Evolutionary conservation across 2,329 filamentous ascomycete species (phyloP), one percentile per base, ranked within the genome.

Genomic region (Trichoderma sp.): DNA sequence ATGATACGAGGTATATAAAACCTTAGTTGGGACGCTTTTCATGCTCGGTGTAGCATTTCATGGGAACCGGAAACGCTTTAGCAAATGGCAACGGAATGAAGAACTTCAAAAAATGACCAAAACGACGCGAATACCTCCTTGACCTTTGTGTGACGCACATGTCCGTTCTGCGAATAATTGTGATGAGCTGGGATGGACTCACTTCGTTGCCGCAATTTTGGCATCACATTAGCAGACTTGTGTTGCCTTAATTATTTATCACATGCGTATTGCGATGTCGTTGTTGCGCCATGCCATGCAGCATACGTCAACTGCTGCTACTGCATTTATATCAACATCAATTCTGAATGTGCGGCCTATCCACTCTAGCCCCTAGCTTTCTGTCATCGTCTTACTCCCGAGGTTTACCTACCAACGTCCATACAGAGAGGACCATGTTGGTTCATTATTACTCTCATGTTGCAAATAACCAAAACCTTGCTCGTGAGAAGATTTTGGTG

Each of bases 21-120:
- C 79, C 80, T 79, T 79, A 76, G 76, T 77, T 80, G 79, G 80
- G 79, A 82, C 79, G 77, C 79, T 79, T 79, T 81, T 80, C 77
- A 81, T 81, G 80, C 79, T 81, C 78, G 78, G 79, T 79, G 76
- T 78, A 80, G 79, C 81, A 81, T 80, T 77, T 72, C 74, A 63
- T 72, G 76, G 80, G 78, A 80, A 80, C 77, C 76, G 79, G 77
- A 80, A 79, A 77, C 78, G 76, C 79, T 79, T 79, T 77, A 81
- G 79, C 78, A 80, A 77, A 79, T 76, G 79, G 78, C 78, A 79
- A 81, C 77, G 80, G 76, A 81, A 82, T 81, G 75, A 81, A 80
- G 80, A 77, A 75, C 77, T 79, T 74, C 73, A 77, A 70, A 70
- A 70, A 78, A 78, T 68, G 76, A 72, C 61, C 65, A 72, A 70